These are phyloP conservation scores for Bidens hawaiensis DNA, from an alignment of 140 eudicot genomes.

Conservation along the genomic window DNA sequence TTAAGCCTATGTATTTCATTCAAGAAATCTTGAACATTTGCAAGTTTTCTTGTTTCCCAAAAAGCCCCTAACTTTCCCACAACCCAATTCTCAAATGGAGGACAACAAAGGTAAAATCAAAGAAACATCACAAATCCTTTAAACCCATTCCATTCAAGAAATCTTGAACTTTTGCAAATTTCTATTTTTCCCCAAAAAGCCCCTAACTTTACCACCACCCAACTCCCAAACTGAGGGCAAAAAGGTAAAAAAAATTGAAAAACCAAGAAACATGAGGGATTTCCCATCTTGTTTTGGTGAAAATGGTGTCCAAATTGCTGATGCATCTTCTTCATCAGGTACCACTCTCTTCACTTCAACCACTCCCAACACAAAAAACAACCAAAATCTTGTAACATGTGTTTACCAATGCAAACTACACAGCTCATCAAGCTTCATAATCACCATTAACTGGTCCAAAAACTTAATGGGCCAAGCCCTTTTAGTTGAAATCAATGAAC, in stretches of 20 bases:
- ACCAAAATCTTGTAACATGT: constrained; percentile 57
- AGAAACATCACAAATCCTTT: not conserved
- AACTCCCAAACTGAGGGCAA: not conserved
- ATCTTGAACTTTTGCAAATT: not conserved
- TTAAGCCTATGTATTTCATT: not conserved
- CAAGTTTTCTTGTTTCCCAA: too few relatives aligned
- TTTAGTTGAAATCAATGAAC: constrained; percentile 31
- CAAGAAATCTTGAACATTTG: too few relatives aligned
- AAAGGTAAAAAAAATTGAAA: not conserved
- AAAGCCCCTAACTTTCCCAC: too few relatives aligned
- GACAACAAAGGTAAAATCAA: too few relatives aligned
- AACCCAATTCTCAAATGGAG: too few relatives aligned
- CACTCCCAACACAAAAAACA: constrained; percentile 6
- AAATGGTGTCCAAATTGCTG: constrained; percentile 62
- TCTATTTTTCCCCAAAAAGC: constrained; percentile 4
- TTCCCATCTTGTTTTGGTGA: constrained; percentile 77
- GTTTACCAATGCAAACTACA: constrained; percentile 45
- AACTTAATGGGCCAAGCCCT: constrained; percentile 53
- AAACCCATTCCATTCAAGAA: constrained; percentile 14
- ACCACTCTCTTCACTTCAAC: constrained; percentile 1
- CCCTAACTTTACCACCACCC: constrained; percentile 10
- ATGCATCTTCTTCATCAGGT: constrained; percentile 43
- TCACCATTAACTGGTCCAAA: constrained; percentile 58
- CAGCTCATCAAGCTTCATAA: constrained; percentile 31
- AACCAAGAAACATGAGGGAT: constrained; percentile 43